These are phyloP conservation scores for Colletotrichum lini DNA, from an alignment of 2,329 filamentous ascomycete species.

Conservation along the genomic window DNA sequence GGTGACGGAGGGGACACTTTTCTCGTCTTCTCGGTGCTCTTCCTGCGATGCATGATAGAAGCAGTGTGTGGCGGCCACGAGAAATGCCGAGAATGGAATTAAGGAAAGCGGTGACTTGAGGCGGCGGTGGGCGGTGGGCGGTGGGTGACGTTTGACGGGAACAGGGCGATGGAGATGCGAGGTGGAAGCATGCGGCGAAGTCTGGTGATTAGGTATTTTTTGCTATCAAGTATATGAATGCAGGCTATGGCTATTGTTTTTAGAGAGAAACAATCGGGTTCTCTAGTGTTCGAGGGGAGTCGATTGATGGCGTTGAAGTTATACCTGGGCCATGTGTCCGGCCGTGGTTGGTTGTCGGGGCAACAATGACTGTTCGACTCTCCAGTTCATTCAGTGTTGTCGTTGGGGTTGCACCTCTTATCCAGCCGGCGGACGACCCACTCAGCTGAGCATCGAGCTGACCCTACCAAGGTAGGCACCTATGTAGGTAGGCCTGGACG, in stretches of 20 bases:
- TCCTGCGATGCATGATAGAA: slow-evolving; percentile 42
- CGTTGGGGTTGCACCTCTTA: neutral
- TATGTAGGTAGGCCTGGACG: no score
- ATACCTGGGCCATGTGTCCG: slow-evolving; percentile 39
- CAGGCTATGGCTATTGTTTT: slow-evolving; percentile 19
- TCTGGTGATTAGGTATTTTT: slow-evolving; percentile 8
- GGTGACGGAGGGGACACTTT: slow-evolving; percentile 74
- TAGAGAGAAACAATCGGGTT: neutral
- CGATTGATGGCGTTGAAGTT: slow-evolving; percentile 30
- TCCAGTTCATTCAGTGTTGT: neutral
- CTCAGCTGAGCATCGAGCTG: no score
- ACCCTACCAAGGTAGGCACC: no score
- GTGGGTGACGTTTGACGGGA: neutral
- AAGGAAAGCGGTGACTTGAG: slow-evolving; percentile 3
- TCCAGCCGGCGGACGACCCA: neutral
- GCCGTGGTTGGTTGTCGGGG: slow-evolving; percentile 39
- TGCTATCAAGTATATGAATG: slow-evolving; percentile 26
- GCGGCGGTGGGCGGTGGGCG: neutral
- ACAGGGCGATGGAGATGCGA: slow-evolving; percentile 4
- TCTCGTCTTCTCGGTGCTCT: slow-evolving; percentile 57
- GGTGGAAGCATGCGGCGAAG: slow-evolving; percentile 21
- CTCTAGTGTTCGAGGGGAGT: neutral
- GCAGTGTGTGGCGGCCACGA: neutral
- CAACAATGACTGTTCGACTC: slow-evolving; percentile 32
- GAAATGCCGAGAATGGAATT: neutral